These are phyloP conservation scores for Clavariopsis aquatica DNA, from an alignment of 495 filamentous ascomycete genomes.

Conservation along the genomic window DNA sequence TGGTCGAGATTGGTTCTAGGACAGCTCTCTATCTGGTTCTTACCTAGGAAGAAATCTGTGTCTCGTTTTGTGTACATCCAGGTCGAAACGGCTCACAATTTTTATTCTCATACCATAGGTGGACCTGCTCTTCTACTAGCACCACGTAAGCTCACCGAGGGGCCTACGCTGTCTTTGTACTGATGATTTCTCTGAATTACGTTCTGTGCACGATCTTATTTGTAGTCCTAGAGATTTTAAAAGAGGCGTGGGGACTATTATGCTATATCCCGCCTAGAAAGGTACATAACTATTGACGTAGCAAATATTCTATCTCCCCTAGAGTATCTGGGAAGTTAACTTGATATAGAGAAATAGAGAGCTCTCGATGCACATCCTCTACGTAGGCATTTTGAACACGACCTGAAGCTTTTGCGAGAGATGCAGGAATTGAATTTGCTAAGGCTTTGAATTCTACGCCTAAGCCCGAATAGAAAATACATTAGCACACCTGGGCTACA, in stretches of 20 bases:
- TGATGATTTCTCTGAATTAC: too few species aligned
- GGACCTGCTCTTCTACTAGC: too few species aligned
- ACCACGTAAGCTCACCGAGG: too few species aligned
- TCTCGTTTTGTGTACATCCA: too few species aligned
- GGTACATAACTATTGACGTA: not conserved
- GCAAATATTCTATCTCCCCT: slow-evolving; percentile 1
- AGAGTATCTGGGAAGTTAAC: not conserved
- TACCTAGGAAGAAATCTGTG: too few species aligned
- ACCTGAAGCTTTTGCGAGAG: not conserved
- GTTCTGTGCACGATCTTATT: not conserved
- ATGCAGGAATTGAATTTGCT: slow-evolving; percentile 1
- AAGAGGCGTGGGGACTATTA: not conserved
- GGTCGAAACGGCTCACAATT: too few species aligned
- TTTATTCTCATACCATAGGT: too few species aligned
- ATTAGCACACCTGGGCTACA: too few species aligned
- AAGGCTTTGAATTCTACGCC: slow-evolving; percentile 51
- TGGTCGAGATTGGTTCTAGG: too few species aligned
- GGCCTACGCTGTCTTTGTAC: too few species aligned
- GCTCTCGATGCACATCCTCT: not conserved
- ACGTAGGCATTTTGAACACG: not conserved
- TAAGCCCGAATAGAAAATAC: too few species aligned
- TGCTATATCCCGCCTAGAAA: not conserved
- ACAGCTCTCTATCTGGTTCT: too few species aligned
- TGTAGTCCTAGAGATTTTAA: not conserved
- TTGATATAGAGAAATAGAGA: slow-evolving; percentile 3